Base-by-base conservation (phyloP, 805 yeast genomes). In the Brettanomyces custersianus region DNA sequence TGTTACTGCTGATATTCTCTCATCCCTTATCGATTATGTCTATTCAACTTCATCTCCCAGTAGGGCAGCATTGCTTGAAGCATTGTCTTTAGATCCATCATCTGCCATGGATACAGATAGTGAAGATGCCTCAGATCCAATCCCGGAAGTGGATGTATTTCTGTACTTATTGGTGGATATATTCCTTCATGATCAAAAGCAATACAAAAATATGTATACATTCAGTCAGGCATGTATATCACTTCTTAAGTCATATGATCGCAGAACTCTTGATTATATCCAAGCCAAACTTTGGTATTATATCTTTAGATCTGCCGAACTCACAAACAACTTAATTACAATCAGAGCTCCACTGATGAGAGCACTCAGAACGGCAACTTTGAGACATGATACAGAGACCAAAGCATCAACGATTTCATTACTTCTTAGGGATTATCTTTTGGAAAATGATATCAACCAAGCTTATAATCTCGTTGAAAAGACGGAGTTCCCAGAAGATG, bases 211-310 rank as follows among this genome's bases (percentile, higher is more conserved):
- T 41, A 63, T 78, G 41, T 71, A 73, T 38, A 49, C 56, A 9
- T 73, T 84, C 53, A 80, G 80, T 49, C 57, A 51, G 9, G 61
- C 63, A 35, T 66, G 74, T 29, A 63, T 80, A 37, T 53, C 62
- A 11, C 63, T 77, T 36, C 68, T 86, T 53, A 69, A 72, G 39
- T 57, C 67, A 11, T 80, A 80, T 62, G 86, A 86, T 60, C 75
- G 81, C 45, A 74, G 97, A 44, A 73, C 94, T 4, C 64, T 90
- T 45, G 97, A 92, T 60, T 76, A 83, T 49, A 70, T 92, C 40
- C 77, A 77, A 44, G 92, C 97, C 12, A 90, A 88, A 58, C 69
- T 83, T 41, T 92, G 97, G 97, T 92, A 90, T 56, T 90, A 87
- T 63, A 70, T 83, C 47, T 70, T 80, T 31, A 75, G 94, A 58